Base-by-base conservation (phyloP, 495 filamentous ascomycete genomes). In the Glonium stellatum region DNA sequence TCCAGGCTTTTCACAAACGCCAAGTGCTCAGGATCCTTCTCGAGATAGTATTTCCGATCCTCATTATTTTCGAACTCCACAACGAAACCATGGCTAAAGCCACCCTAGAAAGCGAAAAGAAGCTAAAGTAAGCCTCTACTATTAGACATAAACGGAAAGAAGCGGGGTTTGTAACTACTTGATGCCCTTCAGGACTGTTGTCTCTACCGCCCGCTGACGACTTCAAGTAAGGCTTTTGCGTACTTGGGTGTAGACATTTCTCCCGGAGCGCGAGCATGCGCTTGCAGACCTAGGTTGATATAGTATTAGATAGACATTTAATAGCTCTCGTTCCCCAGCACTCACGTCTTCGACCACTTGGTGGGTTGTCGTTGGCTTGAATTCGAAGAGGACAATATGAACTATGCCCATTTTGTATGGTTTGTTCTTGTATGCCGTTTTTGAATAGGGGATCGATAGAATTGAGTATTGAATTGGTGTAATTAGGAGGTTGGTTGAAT, bases 311-410 rank as follows among this genome's bases (percentile, higher is more conserved):
- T 31, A 31, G 27, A 31, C 2, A 63, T 19, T 36, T 55, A 36
- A 22, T 15, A 8, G 23, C 8, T 49, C 39, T 34, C 58, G 1
- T 37, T 4, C 5, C 22, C n/a, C 5, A n/a, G 59, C 69, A 70
- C 76, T 57, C 73, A 85, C 83, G 57, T 78, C 75, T 6, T 78
- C 67, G 10, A 85, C 68, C n/a, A 69, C 67, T 12, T 76, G 73
- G 13, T 70, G 37, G 19, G 58, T 60, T 5, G 70, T 61, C 5
- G 70, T 76, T 4, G 76, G 39, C 64, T 84, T 85, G 75, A 85
- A 84, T 58, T 80, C 74, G 67, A 87, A 83, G 1, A 86, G 73
- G 11, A 85, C 83, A 18, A 84, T 76, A 57, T 86, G 84, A 13
- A 77, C 78, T 60, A 86, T 77, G 10, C 73, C 59, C 81, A 82